These are phyloP conservation scores for Arthrocladium fulminans DNA, from an alignment of 2,329 filamentous ascomycete genomes.

Conservation along the genomic window DNA sequence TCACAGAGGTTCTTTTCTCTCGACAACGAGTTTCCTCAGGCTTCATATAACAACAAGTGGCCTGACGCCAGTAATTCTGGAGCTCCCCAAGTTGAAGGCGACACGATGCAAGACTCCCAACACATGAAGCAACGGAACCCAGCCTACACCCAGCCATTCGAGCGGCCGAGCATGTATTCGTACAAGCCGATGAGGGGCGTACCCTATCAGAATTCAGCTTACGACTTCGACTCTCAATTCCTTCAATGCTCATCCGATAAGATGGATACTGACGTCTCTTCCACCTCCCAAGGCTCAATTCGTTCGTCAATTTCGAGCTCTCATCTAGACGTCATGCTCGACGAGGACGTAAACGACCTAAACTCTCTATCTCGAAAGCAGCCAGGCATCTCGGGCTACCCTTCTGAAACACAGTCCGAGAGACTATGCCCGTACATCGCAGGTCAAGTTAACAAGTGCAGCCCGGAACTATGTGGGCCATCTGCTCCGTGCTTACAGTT, in stretches of 20 bases:
- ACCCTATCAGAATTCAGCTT: constrained; percentile 4
- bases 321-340: constrained; percentile 7
- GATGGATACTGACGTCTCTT: constrained; percentile 3
- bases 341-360: constrained; percentile 2
- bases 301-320: constrained; percentile 5
- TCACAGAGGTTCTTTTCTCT: constrained; percentile 1
- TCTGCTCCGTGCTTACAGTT: constrained; percentile 23
- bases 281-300: constrained; percentile 8
- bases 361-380: constrained; percentile 5
- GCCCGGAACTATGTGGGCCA: constrained; percentile 19
- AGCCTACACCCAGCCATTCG: neutral
- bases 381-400: neutral
- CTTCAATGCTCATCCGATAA: constrained; percentile 4
- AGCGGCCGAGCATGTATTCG: constrained; percentile 3
- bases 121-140: neutral
- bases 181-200: neutral
- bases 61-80: constrained; percentile 5
- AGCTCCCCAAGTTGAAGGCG: neutral
- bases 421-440: constrained; percentile 21
- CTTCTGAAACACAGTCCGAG: constrained; percentile 5
- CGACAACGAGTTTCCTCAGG: constrained; percentile 4
- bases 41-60: constrained; percentile 6
- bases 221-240: constrained; percentile 6
- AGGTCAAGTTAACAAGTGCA: constrained; percentile 19
- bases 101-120: neutral